phyloP scores from a whole-genome alignment of 306 rosid genomes.

The Trichosanthes truncata region DNA sequence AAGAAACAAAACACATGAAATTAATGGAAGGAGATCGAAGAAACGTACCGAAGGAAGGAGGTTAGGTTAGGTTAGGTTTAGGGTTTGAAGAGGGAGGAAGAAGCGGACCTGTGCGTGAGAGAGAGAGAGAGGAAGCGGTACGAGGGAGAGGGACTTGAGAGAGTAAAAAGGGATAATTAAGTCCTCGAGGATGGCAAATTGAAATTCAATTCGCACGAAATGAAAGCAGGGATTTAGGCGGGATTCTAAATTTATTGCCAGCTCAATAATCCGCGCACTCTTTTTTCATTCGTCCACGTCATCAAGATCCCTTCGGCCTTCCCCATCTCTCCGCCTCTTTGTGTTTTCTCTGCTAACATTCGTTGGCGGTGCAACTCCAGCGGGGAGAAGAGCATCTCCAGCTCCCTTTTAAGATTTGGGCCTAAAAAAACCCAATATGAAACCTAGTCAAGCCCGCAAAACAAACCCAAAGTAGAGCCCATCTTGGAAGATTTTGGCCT shows the following conservation, averaged over 20 bases:
- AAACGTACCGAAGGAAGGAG: background rate
- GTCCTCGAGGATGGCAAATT: constrained; percentile 34
- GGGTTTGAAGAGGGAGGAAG: constrained; percentile 25
- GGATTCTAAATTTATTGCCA: constrained; percentile 74
- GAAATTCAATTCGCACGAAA: constrained; percentile 76
- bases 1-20: constrained; percentile 1
- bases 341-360: constrained; percentile 7
- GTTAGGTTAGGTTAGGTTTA: constrained; percentile 17
- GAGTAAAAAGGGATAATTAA: constrained; percentile 28
- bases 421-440: background rate
- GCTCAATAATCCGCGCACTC: constrained; percentile 44
- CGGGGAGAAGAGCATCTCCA: background rate
- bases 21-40: background rate
- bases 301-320: background rate
- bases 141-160: background rate
- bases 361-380: background rate
- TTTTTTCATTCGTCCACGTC: constrained; percentile 22
- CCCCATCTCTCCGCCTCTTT: background rate
- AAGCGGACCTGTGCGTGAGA: constrained; percentile 4
- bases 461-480: too few relatives aligned
- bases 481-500: too few relatives aligned
- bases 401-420: background rate
- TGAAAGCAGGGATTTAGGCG: constrained; percentile 82
- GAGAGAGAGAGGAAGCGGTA: constrained; percentile 3
- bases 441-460: background rate